Percentiles rank a stretch among this genome's conserved stretches.
phyloP scores from a whole-genome alignment of 75 land plant genomes.

The Pseudotsuga menziesii region DNA sequence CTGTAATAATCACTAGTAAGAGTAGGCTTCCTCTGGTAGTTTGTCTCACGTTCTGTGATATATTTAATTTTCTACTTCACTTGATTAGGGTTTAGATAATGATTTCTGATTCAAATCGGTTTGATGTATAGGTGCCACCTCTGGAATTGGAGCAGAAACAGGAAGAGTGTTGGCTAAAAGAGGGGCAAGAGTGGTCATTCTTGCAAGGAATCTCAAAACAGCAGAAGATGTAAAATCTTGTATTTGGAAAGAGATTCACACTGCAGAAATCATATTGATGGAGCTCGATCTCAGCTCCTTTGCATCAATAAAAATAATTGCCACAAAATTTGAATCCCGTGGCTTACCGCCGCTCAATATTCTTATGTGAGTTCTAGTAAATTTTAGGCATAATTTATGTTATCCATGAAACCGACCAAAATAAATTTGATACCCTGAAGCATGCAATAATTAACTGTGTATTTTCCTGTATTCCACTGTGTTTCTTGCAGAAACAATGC shows the following conservation, averaged over 20 bases:
- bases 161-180: slow-evolving; percentile 71
- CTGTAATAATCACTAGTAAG: slow-evolving; percentile 75
- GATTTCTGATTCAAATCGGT: too few relatives aligned
- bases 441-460: too few relatives aligned
- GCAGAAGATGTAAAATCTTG: slow-evolving; percentile 55
- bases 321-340: slow-evolving; percentile 42
- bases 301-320: slow-evolving; percentile 55
- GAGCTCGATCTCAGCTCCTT: slow-evolving; percentile 71
- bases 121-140: slow-evolving; percentile 56
- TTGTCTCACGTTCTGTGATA: too few relatives aligned
- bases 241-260: slow-evolving; percentile 40
- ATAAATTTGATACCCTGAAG: too few relatives aligned
- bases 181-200: slow-evolving; percentile 69
- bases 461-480: too few relatives aligned
- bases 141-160: slow-evolving; percentile 86
- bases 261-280: slow-evolving; percentile 46
- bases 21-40: too few relatives aligned
- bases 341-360: slow-evolving; percentile 71
- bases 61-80: too few relatives aligned
- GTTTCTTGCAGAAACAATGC: slow-evolving; percentile 63
- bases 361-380: slow-evolving; percentile 44
- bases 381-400: too few relatives aligned
- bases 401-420: too few relatives aligned
- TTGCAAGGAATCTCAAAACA: slow-evolving; percentile 67
- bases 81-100: too few relatives aligned